Conservation (phyloP, 169 alveolate genomes). For the Plasmodium fragile region DNA sequence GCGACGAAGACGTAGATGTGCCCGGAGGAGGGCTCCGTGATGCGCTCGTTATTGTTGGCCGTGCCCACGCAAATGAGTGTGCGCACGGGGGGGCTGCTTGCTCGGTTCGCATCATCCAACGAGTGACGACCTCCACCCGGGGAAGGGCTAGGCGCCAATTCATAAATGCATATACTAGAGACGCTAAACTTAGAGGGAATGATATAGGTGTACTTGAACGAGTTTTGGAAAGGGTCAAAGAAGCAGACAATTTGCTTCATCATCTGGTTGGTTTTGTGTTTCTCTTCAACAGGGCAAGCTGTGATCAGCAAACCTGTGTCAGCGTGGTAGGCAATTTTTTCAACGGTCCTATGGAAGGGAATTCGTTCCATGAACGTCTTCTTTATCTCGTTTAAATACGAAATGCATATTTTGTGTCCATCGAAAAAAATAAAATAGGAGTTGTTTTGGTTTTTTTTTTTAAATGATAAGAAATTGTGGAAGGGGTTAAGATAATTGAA, state of each 20-base stretch:
- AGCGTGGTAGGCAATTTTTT: constrained; percentile 59
- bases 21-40: constrained; percentile 61
- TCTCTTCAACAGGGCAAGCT: constrained; percentile 69
- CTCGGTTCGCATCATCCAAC: not conserved
- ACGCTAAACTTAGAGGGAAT: constrained; percentile 71
- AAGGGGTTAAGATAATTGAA: constrained; percentile 70
- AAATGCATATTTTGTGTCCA: constrained; percentile 37
- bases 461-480: constrained; percentile 48
- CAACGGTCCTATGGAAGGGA: constrained; percentile 74
- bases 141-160: not conserved
- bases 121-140: not conserved
- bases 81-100: not conserved
- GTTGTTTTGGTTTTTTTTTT: constrained; percentile 61
- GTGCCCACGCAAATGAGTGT: constrained; percentile 64
- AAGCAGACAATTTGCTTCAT: constrained; percentile 70
- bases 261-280: constrained; percentile 57
- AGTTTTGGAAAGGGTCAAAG: constrained; percentile 57
- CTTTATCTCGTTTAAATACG: constrained; percentile 55
- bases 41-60: constrained; percentile 36
- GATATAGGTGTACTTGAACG: constrained; percentile 38
- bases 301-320: constrained; percentile 57
- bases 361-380: constrained; percentile 35
- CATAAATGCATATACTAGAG: constrained; percentile 48
- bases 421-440: constrained; percentile 59
- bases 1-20: constrained; percentile 49